Evolutionary conservation across 257 asterid species (phyloP).

Genomic region (Osmanthus fragrans): DNA sequence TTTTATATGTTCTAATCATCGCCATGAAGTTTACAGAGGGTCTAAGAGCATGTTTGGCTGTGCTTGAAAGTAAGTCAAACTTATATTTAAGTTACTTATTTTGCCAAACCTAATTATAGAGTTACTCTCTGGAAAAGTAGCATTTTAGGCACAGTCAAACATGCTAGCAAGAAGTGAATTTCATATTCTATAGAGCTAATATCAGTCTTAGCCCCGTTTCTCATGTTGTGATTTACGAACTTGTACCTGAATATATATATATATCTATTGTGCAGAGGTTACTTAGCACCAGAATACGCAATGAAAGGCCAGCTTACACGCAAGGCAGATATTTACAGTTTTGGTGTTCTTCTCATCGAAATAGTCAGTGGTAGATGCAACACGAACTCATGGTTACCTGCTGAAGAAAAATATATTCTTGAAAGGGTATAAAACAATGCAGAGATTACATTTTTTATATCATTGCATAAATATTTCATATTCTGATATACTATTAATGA

Average conservation of each 20-base stretch:
- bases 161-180: background rate
- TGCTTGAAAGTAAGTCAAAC: background rate
- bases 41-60: background rate
- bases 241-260: slow-evolving; percentile 12
- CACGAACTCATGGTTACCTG: slow-evolving; percentile 73
- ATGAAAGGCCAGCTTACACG: slow-evolving; percentile 89
- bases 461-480: background rate
- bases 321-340: slow-evolving; percentile 85
- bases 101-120: background rate
- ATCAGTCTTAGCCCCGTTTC: background rate
- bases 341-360: slow-evolving; percentile 88
- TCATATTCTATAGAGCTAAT: background rate
- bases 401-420: slow-evolving; percentile 84
- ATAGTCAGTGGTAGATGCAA: slow-evolving; percentile 94
- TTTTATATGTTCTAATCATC: background rate
- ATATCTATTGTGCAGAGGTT: slow-evolving; percentile 61
- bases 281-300: slow-evolving; percentile 98
- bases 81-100: background rate
- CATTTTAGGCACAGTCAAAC: background rate
- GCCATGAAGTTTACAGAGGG: background rate
- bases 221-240: background rate
- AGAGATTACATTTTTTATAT: no score
- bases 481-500: background rate
- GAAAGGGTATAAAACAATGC: slow-evolving; percentile 67
- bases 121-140: background rate